Evolutionary conservation across 2,329 filamentous ascomycete species (phyloP).

Genomic region (Laburnicola sp.): DNA sequence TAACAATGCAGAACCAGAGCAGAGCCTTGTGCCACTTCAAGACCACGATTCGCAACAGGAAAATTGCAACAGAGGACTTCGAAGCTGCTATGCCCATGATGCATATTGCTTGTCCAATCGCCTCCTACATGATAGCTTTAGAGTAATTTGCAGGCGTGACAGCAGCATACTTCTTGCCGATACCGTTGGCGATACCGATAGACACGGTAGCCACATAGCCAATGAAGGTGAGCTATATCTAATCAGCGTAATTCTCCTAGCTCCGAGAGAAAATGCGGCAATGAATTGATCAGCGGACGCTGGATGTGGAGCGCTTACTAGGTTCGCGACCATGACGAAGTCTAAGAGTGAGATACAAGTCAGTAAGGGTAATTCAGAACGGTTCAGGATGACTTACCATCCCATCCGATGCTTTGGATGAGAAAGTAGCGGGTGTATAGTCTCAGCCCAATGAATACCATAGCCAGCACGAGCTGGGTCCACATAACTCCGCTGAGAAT

Average conservation of each 20-base stretch:
- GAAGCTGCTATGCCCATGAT: slow-evolving; percentile 38
- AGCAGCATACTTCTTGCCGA: slow-evolving; percentile 31
- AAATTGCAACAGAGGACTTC: slow-evolving; percentile 37
- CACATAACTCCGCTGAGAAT: slow-evolving; percentile 38
- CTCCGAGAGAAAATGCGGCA: no score
- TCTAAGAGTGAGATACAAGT: no score
- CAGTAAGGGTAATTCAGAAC: no score
- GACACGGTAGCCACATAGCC: slow-evolving; percentile 30
- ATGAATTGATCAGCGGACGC: no score
- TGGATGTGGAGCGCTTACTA: slow-evolving; percentile 24
- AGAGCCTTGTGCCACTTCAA: slow-evolving; percentile 32
- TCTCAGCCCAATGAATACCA: slow-evolving; percentile 29
- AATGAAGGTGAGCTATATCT: slow-evolving; percentile 27
- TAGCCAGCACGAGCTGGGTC: slow-evolving; percentile 30
- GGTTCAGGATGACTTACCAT: no score
- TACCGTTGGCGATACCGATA: slow-evolving; percentile 30
- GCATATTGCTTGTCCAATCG: slow-evolving; percentile 35
- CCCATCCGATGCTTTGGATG: slow-evolving; percentile 33
- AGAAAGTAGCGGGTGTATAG: slow-evolving; percentile 35
- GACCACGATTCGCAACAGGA: slow-evolving; percentile 37
- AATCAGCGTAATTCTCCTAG: slow-evolving; percentile 1
- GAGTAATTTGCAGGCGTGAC: slow-evolving; percentile 29
- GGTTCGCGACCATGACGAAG: slow-evolving; percentile 31
- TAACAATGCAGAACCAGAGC: slow-evolving; percentile 37
- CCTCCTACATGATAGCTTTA: slow-evolving; percentile 38